A percentile compares a stretch with the other conserved stretches of the same genome.
phyloP scores from a whole-genome alignment of 331 rosid species.

The Prunus yedoensis region DNA sequence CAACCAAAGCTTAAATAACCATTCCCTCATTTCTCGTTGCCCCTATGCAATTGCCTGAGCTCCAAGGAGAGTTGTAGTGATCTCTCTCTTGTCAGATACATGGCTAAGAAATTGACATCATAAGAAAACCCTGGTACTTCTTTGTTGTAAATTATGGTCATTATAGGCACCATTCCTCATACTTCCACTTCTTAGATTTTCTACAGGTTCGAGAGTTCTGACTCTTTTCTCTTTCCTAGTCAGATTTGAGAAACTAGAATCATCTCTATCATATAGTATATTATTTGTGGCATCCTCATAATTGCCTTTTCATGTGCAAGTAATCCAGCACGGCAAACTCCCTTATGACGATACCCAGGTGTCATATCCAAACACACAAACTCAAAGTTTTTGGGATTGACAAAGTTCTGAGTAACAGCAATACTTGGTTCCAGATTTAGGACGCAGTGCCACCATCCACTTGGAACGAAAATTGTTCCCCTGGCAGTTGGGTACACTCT shows the following conservation, averaged over 20 bases:
- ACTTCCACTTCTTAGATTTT: slow-evolving; percentile 33
- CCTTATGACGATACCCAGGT: slow-evolving; percentile 96
- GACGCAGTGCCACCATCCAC: slow-evolving; percentile 99
- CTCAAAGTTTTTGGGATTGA: slow-evolving; percentile 80
- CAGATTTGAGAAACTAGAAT: slow-evolving; percentile 38
- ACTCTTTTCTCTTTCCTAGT: slow-evolving; percentile 71
- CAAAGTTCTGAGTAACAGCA: slow-evolving; percentile 96
- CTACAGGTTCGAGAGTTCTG: slow-evolving; percentile 54
- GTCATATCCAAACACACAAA: slow-evolving; percentile 98
- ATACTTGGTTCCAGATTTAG: slow-evolving; percentile 87
- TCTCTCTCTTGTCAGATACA: slow-evolving; percentile 80
- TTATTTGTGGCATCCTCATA: slow-evolving; percentile 46
- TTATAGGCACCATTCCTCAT: slow-evolving; percentile 40
- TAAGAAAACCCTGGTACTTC: slow-evolving; percentile 56
- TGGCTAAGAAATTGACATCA: slow-evolving; percentile 74
- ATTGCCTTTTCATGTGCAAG: slow-evolving; percentile 72
- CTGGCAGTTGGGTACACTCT: slow-evolving; percentile 95
- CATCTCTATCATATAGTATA: slow-evolving; percentile 27
- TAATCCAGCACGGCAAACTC: slow-evolving; percentile 95
- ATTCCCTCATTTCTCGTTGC: slow-evolving; percentile 92
- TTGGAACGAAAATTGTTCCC: slow-evolving; percentile 96
- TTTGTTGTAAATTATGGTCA: slow-evolving; percentile 52
- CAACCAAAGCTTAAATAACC: slow-evolving; percentile 89
- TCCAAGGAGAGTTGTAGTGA: slow-evolving; percentile 85
- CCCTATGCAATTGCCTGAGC: slow-evolving; percentile 91